Evolutionary conservation across 306 rosid genomes (phyloP).

Genomic region (Ochetophila trinervis): DNA sequence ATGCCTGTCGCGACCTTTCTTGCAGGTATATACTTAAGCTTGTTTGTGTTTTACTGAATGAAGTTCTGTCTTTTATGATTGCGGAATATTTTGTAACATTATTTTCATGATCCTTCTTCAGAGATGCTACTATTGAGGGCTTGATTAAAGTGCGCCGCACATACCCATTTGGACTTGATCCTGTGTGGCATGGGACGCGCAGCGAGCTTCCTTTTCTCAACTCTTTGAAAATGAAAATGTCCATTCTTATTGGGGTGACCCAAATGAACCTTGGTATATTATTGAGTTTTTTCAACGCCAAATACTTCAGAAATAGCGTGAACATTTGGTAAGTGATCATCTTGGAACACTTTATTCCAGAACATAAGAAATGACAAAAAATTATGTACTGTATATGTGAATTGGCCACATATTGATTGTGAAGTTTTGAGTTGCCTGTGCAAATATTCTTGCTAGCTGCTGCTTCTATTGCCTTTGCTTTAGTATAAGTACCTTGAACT

Average conservation of each 20-base stretch:
- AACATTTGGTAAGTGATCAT: conserved; percentile 69
- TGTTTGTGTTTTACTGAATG: not conserved
- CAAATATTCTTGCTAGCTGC: conserved; percentile 11
- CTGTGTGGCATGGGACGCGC: conserved; percentile 93
- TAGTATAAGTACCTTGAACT: conserved; percentile 10
- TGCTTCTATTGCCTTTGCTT: conserved; percentile 1
- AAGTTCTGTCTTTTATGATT: conserved; percentile 10
- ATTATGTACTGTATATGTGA: conserved; percentile 1
- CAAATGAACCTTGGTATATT: conserved; percentile 98
- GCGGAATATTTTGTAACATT: conserved; percentile 5
- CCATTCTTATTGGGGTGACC: conserved; percentile 90
- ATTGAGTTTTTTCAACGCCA: conserved; percentile 80
- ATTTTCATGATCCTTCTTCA: conserved; percentile 26
- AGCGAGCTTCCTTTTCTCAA: conserved; percentile 95
- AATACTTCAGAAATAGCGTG: conserved; percentile 57
- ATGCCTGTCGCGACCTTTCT: conserved; percentile 79
- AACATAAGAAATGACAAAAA: not conserved
- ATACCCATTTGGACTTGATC: conserved; percentile 97
- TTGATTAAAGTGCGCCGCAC: conserved; percentile 71
- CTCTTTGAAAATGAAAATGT: conserved; percentile 98
- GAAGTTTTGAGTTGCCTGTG: conserved; percentile 15
- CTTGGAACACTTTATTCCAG: not conserved
- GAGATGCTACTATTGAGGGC: conserved; percentile 82
- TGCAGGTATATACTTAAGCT: conserved; percentile 62
- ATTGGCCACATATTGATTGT: not conserved